Evolutionary conservation across 108 stramenopile genomes (phyloP).

Genomic region (Cyclotella atomus): DNA sequence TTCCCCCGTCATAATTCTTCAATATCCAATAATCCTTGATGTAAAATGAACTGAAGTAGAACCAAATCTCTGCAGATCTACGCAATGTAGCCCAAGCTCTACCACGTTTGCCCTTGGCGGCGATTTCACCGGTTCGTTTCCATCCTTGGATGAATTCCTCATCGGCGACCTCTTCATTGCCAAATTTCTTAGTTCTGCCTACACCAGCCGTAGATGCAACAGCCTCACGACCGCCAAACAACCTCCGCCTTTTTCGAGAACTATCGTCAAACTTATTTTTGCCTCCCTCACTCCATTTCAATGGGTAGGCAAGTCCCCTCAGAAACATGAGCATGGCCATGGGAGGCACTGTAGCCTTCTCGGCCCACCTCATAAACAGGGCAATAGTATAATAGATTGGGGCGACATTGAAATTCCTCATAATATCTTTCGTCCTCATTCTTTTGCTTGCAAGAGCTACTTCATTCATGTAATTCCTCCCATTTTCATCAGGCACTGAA

Average conservation of each 20-base stretch:
- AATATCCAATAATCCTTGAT: conserved; percentile 80
- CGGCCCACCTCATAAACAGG: conserved; percentile 68
- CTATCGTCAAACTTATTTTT: neutral
- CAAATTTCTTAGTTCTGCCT: conserved; percentile 34
- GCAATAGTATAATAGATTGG: conserved; percentile 87
- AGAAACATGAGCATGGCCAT: conserved; percentile 50
- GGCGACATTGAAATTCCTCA: conserved; percentile 83
- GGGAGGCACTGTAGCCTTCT: conserved; percentile 62
- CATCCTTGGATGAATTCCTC: conserved; percentile 86
- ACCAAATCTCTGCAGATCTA: conserved; percentile 90
- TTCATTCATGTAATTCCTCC: conserved; percentile 36
- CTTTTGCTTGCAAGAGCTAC: conserved; percentile 29
- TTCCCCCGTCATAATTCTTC: conserved; percentile 72
- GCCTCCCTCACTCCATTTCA: conserved; percentile 54
- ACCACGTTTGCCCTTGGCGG: conserved; percentile 71
- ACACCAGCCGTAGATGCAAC: neutral
- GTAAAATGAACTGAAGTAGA: conserved; percentile 87
- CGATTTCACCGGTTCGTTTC: conserved; percentile 89
- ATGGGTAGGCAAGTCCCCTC: conserved; percentile 49
- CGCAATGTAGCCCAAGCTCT: conserved; percentile 81
- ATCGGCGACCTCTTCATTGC: conserved; percentile 66
- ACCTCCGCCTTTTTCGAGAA: conserved; percentile 6
- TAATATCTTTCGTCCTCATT: conserved; percentile 69
- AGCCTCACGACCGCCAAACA: conserved; percentile 28
- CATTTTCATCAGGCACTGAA: neutral